Evolutionary conservation across 202 grass and related monocot species (phyloP).

Genomic region (Hordeum pubiflorum): DNA sequence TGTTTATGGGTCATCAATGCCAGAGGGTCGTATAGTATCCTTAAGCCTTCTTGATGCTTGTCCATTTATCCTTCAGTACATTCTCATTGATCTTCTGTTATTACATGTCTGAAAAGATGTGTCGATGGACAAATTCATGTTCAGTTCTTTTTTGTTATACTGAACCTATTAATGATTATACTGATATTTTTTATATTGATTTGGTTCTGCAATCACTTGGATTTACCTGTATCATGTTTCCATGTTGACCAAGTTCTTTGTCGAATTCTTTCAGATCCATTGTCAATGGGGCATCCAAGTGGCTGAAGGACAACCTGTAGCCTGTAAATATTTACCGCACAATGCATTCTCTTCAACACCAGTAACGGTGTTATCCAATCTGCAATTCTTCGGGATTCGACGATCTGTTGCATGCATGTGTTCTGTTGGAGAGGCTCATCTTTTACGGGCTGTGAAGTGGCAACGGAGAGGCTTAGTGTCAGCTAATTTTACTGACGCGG

Average conservation of each 20-base stretch:
- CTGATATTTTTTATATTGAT: neutral
- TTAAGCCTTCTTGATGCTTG: neutral
- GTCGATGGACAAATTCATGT: neutral
- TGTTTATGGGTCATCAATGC: neutral
- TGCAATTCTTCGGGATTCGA: slow-evolving; percentile 21
- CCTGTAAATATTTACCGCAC: slow-evolving; percentile 33
- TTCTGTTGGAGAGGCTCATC: slow-evolving; percentile 20
- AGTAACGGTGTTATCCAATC: neutral
- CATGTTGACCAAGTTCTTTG: slow-evolving; percentile 17
- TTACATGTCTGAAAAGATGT: neutral
- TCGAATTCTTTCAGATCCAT: slow-evolving; percentile 49
- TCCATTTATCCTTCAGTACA: neutral
- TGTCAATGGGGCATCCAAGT: slow-evolving; percentile 48
- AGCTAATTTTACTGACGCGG: slow-evolving; percentile 8
- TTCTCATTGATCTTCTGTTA: neutral
- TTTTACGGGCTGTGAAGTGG: slow-evolving; percentile 5
- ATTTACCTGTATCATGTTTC: neutral
- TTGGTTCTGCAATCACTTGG: neutral
- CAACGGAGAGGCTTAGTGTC: slow-evolving; percentile 3
- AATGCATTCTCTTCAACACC: neutral
- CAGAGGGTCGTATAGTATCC: neutral
- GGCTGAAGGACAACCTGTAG: slow-evolving; percentile 68
- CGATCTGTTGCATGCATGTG: neutral
- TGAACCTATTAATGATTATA: neutral
- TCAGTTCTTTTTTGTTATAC: neutral